A percentile compares a stretch with the other conserved stretches of the same genome.
Conservation (phyloP, 331 rosid genomes). For the Acacia pycnantha region DNA sequence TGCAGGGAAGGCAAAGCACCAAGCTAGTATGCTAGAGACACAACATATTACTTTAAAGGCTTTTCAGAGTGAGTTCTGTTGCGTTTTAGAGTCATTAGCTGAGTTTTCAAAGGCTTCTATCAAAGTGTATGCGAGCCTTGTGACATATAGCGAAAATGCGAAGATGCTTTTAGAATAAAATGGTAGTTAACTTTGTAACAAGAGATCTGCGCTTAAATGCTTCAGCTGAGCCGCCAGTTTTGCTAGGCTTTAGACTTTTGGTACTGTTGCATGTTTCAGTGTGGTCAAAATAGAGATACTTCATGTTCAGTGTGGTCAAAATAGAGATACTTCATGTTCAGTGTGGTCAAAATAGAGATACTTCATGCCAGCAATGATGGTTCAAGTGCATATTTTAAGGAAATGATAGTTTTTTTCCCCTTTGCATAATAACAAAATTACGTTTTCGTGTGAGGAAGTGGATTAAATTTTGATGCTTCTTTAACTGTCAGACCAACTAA, state of each 20-base stretch:
- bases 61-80: background rate
- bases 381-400: background rate
- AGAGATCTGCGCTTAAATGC: background rate
- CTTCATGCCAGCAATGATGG: background rate
- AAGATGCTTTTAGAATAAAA: background rate
- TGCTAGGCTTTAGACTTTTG: background rate
- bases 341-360: background rate
- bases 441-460: background rate
- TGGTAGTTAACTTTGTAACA: background rate
- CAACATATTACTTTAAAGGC: background rate
- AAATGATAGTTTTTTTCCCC: background rate
- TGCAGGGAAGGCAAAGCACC: constrained; percentile 9
- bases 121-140: constrained; percentile 5
- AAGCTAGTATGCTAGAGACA: background rate
- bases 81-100: background rate
- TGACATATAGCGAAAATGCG: background rate
- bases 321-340: background rate
- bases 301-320: no score
- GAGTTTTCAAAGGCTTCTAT: constrained; percentile 16
- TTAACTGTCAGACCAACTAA: background rate
- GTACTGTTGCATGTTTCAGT: background rate
- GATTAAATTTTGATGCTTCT: background rate
- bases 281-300: background rate
- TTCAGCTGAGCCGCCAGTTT: background rate
- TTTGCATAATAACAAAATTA: background rate